These are phyloP conservation scores for Phytophthora pini DNA, from an alignment of 352 stramenopile genomes.

Conservation along the genomic window DNA sequence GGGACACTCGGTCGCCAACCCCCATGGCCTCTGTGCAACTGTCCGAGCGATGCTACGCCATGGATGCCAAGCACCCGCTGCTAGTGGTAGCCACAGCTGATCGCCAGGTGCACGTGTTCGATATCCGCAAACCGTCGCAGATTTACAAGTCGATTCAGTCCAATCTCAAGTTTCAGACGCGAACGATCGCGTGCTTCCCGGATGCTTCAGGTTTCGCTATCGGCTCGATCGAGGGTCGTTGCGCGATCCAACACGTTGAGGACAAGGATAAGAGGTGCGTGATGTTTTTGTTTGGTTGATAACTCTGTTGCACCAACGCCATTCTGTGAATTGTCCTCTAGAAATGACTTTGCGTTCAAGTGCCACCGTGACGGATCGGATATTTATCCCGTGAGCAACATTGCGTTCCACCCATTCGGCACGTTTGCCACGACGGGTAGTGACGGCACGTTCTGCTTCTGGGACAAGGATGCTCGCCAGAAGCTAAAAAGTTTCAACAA, in stretches of 20 bases:
- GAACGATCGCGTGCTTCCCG: constrained; percentile 90
- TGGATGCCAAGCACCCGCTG: constrained; percentile 94
- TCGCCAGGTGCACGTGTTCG: constrained; percentile 89
- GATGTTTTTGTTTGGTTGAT: background rate
- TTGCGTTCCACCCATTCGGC: constrained; percentile 92
- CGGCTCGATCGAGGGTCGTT: constrained; percentile 92
- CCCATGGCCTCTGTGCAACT: constrained; percentile 91
- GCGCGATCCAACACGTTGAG: constrained; percentile 91
- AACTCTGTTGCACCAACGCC: constrained; percentile 7
- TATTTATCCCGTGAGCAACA: constrained; percentile 92
- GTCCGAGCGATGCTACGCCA: constrained; percentile 93
- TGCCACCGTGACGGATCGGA: constrained; percentile 89
- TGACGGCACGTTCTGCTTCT: constrained; percentile 98
- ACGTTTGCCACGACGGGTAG: constrained; percentile 97
- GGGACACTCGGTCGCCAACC: constrained; percentile 93
- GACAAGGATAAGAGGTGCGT: constrained; percentile 75
- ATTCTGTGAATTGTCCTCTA: constrained; percentile 22
- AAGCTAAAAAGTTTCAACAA: constrained; percentile 93
- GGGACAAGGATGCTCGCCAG: constrained; percentile 98
- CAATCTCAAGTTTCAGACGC: constrained; percentile 90
- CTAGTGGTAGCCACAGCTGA: constrained; percentile 95
- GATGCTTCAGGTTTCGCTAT: constrained; percentile 90
- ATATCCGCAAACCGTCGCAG: constrained; percentile 85
- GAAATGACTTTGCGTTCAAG: constrained; percentile 93
- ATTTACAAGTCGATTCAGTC: constrained; percentile 88